phyloP scores from a whole-genome alignment of 805 yeast species.

The Wickerhamomyces ciferrii region DNA sequence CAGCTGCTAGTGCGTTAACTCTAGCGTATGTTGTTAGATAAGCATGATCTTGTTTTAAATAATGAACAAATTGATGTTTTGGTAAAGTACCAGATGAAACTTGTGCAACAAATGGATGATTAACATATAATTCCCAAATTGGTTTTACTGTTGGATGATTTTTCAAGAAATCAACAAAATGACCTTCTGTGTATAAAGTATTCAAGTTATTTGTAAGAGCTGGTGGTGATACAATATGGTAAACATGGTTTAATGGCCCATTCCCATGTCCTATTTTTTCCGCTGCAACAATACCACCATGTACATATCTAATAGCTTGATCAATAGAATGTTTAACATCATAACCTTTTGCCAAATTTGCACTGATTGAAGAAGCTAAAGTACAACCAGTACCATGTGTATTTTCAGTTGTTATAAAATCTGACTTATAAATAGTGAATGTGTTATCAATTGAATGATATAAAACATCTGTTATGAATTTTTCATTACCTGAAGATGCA shows the following conservation, averaged over 20 bases:
- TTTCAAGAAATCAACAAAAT: slow-evolving; percentile 43
- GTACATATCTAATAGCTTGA: slow-evolving; percentile 60
- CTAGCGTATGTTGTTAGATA: slow-evolving; percentile 66
- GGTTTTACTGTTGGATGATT: slow-evolving; percentile 49
- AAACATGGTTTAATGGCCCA: slow-evolving; percentile 76
- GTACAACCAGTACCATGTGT: slow-evolving; percentile 95
- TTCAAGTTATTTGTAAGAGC: not conserved
- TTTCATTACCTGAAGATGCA: slow-evolving; percentile 18
- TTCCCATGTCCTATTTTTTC: slow-evolving; percentile 43
- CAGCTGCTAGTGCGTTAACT: slow-evolving; percentile 58
- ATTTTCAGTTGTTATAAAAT: slow-evolving; percentile 39
- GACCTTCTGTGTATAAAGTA: slow-evolving; percentile 13
- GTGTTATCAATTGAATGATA: slow-evolving; percentile 35
- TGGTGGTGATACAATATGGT: slow-evolving; percentile 21
- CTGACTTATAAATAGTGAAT: slow-evolving; percentile 41
- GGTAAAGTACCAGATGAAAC: slow-evolving; percentile 49
- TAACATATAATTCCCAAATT: slow-evolving; percentile 52
- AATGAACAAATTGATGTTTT: slow-evolving; percentile 45
- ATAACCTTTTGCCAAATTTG: slow-evolving; percentile 58
- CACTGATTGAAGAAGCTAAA: slow-evolving; percentile 72
- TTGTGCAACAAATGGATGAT: slow-evolving; percentile 56
- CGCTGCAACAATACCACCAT: slow-evolving; percentile 50
- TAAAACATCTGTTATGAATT: slow-evolving; percentile 47
- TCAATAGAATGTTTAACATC: slow-evolving; percentile 44
- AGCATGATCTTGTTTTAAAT: slow-evolving; percentile 54